These are phyloP conservation scores for Narthecium ossifragum DNA, from an alignment of 106 monocot genomes.

Conservation along the genomic window DNA sequence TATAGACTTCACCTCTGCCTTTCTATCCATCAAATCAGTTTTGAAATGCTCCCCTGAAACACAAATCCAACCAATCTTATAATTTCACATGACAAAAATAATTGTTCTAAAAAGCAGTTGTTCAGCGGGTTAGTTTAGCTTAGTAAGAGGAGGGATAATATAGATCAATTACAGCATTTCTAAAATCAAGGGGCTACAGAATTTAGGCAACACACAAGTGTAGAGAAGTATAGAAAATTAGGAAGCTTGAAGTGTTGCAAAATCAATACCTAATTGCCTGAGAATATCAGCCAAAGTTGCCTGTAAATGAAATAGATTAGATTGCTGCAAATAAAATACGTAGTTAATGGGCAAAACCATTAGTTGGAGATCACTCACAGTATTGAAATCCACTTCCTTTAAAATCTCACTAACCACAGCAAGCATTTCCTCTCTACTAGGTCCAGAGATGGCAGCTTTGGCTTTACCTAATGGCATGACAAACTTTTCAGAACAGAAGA, in stretches of 20 bases:
- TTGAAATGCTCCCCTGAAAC: slow-evolving; percentile 67
- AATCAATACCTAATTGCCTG: slow-evolving; percentile 92
- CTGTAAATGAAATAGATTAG: slow-evolving; percentile 26
- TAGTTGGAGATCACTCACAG: slow-evolving; percentile 22
- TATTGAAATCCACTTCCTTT: slow-evolving; percentile 90
- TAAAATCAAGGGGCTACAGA: too few relatives aligned
- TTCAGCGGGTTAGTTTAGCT: too few relatives aligned
- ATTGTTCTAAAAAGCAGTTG: too few relatives aligned
- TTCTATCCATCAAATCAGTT: slow-evolving; percentile 65
- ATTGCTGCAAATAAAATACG: background rate
- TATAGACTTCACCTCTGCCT: slow-evolving; percentile 71
- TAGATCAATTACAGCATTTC: too few relatives aligned
- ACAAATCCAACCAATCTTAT: too few relatives aligned
- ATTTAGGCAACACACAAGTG: background rate
- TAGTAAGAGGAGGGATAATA: too few relatives aligned
- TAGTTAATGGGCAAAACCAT: background rate
- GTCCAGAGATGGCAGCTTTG: slow-evolving; percentile 25
- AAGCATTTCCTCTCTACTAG: slow-evolving; percentile 61
- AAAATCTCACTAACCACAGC: slow-evolving; percentile 58
- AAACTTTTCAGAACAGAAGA: background rate
- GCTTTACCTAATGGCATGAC: slow-evolving; percentile 17
- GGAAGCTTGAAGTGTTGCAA: too few relatives aligned
- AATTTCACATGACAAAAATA: too few relatives aligned
- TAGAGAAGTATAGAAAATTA: too few relatives aligned
- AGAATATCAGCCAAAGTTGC: slow-evolving; percentile 93